Percentiles rank a stretch among this genome's conserved stretches.
These are phyloP conservation scores for Didymella lethalis DNA, from an alignment of 2,329 filamentous ascomycete genomes.

Conservation along the genomic window DNA sequence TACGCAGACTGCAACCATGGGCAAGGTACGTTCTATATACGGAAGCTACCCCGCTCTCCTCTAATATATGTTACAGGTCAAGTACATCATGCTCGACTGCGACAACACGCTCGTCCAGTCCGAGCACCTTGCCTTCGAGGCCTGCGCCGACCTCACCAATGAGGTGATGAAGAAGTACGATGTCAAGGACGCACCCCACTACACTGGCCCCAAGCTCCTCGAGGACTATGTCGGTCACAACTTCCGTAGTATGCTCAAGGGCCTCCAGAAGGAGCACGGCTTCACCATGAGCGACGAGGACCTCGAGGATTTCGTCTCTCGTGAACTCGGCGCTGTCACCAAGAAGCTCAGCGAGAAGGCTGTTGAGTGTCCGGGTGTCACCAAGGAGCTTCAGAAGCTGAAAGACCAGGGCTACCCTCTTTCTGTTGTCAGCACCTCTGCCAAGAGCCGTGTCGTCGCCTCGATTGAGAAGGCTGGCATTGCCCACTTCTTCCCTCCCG, in stretches of 20 bases:
- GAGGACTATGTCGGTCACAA: conserved; percentile 91
- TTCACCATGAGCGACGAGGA: conserved; percentile 75
- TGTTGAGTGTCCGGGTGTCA: conserved; percentile 73
- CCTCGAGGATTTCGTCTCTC: conserved; percentile 74
- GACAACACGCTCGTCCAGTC: conserved; percentile 94
- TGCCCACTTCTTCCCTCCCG: conserved; percentile 78
- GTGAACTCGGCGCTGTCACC: conserved; percentile 85
- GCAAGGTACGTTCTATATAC: conserved; percentile 35
- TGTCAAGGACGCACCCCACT: conserved; percentile 70
- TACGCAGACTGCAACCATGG: conserved; percentile 39
- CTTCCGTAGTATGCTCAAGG: conserved; percentile 89
- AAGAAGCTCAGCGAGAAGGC: conserved; percentile 75
- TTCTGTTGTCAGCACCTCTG: conserved; percentile 82
- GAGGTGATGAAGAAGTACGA: conserved; percentile 75
- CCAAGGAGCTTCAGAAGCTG: conserved; percentile 72
- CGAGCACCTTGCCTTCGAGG: conserved; percentile 89
- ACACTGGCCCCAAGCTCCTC: conserved; percentile 81
- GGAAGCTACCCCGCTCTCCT: conserved; percentile 29
- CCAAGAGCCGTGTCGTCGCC: conserved; percentile 78
- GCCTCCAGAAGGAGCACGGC: conserved; percentile 76
- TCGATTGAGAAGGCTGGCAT: conserved; percentile 81
- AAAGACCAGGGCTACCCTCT: conserved; percentile 72
- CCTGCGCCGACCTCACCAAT: conserved; percentile 88
- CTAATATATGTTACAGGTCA: conserved; percentile 48
- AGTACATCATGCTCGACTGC: conserved; percentile 63